These are phyloP conservation scores for Kwoniella sp. DNA, from an alignment of 768 basidiomycete species.

Conservation along the genomic window DNA sequence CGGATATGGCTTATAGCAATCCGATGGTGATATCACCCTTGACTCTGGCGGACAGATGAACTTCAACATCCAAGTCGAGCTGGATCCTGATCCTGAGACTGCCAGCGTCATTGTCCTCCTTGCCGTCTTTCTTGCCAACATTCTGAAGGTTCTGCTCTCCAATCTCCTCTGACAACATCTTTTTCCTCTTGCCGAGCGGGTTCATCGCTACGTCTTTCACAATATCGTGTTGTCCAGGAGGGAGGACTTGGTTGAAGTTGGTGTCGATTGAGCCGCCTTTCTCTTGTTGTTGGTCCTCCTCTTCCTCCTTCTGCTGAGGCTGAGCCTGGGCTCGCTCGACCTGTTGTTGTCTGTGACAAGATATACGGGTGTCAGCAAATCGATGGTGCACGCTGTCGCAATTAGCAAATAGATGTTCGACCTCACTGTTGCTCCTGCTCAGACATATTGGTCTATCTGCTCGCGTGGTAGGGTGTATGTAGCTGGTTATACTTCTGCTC, in stretches of 20 bases:
- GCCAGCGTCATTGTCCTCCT: constrained; percentile 12
- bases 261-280: constrained; percentile 5
- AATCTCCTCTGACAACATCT: constrained; percentile 16
- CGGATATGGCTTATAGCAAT: constrained; percentile 13
- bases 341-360: constrained; percentile 17
- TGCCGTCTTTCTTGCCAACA: constrained; percentile 18
- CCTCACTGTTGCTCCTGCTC: constrained; percentile 6
- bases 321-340: constrained; percentile 6
- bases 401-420: not conserved
- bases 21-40: constrained; percentile 28
- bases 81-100: constrained; percentile 17
- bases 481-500: not conserved
- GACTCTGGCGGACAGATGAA: constrained; percentile 17
- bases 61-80: constrained; percentile 22
- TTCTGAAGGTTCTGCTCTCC: constrained; percentile 8
- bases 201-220: constrained; percentile 15
- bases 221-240: constrained; percentile 13
- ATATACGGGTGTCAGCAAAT: not conserved
- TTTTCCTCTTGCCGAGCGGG: constrained; percentile 16
- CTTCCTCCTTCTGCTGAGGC: constrained; percentile 7
- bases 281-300: constrained; percentile 1
- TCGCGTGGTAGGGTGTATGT: not conserved
- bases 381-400: not conserved
- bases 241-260: constrained; percentile 8
- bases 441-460: constrained; percentile 5